Evolutionary conservation across 2,329 filamentous ascomycete genomes (phyloP).

Genomic region (Aspergillus terreus): DNA sequence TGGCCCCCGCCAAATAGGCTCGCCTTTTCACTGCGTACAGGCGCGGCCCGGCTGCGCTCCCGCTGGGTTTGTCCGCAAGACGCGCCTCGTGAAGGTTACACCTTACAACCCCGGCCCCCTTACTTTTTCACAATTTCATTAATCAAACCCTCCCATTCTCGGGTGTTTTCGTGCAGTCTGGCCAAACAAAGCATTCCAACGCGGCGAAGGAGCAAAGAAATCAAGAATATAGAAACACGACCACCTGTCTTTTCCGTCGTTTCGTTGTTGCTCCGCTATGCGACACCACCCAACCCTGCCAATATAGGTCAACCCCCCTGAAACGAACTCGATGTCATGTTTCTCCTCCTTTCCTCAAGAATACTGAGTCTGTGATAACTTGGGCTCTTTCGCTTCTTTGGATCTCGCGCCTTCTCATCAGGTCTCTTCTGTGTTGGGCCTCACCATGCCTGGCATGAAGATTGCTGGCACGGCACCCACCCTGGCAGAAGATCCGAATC

Average conservation of each 20-base stretch:
- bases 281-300: slow-evolving; percentile 9
- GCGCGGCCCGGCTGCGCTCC: slow-evolving; percentile 4
- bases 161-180: neutral
- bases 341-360: neutral
- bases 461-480: slow-evolving; percentile 24
- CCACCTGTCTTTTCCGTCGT: neutral
- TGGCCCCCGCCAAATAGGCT: slow-evolving; percentile 4
- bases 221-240: neutral
- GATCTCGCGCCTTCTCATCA: slow-evolving; percentile 3
- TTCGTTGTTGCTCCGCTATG: slow-evolving; percentile 9
- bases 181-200: neutral
- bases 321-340: slow-evolving; percentile 18
- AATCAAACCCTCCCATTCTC: neutral
- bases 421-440: slow-evolving; percentile 11
- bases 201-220: neutral
- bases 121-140: slow-evolving; percentile 1
- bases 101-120: slow-evolving; percentile 6
- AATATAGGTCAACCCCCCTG: slow-evolving; percentile 14
- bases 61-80: slow-evolving; percentile 10
- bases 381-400: neutral
- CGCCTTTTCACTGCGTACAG: neutral
- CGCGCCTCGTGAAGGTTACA: slow-evolving; percentile 11
- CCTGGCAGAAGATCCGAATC: slow-evolving; percentile 24
- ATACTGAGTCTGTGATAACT: neutral
- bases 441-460: slow-evolving; percentile 30